Percentiles rank a stretch among this genome's conserved stretches.
Conservation (phyloP, 2,329 filamentous ascomycete genomes). For the Decorospora gaudefroyi region DNA sequence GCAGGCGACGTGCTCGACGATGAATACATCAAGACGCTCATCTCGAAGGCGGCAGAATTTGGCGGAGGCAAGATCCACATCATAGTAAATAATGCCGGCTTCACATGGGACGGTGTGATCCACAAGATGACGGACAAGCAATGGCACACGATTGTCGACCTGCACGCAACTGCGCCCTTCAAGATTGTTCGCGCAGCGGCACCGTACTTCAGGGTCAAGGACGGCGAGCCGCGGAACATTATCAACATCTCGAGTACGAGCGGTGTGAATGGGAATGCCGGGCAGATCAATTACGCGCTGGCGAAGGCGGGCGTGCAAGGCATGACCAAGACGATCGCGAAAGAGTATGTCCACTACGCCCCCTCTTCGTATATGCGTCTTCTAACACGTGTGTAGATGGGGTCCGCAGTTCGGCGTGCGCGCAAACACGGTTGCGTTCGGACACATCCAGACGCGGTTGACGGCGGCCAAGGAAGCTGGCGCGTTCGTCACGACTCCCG, state of each 20-base stretch:
- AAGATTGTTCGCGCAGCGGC: conserved; percentile 76
- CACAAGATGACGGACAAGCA: conserved; percentile 92
- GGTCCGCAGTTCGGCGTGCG: conserved; percentile 80
- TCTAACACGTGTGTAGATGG: conserved; percentile 58
- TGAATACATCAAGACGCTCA: conserved; percentile 71
- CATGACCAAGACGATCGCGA: conserved; percentile 85
- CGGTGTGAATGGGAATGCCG: conserved; percentile 83
- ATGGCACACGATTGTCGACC: conserved; percentile 83
- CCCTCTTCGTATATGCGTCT: not conserved
- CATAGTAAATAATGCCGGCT: conserved; percentile 89
- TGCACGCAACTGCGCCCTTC: conserved; percentile 87
- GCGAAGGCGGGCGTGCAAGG: conserved; percentile 84
- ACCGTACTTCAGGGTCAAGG: conserved; percentile 84
- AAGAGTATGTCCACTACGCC: conserved; percentile 57
- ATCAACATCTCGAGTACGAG: conserved; percentile 84
- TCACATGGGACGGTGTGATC: conserved; percentile 91
- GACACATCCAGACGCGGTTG: conserved; percentile 76
- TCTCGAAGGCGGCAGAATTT: conserved; percentile 76
- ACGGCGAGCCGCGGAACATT: conserved; percentile 76
- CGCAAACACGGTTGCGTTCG: conserved; percentile 83
- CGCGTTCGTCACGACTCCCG: conserved; percentile 74
- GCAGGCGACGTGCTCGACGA: conserved; percentile 76
- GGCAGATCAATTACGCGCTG: conserved; percentile 86
- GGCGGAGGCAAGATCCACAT: conserved; percentile 87
- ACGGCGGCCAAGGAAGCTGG: conserved; percentile 85